Conservation (phyloP, 2,329 filamentous ascomycete species). For the Dothideomycetes sp. region DNA sequence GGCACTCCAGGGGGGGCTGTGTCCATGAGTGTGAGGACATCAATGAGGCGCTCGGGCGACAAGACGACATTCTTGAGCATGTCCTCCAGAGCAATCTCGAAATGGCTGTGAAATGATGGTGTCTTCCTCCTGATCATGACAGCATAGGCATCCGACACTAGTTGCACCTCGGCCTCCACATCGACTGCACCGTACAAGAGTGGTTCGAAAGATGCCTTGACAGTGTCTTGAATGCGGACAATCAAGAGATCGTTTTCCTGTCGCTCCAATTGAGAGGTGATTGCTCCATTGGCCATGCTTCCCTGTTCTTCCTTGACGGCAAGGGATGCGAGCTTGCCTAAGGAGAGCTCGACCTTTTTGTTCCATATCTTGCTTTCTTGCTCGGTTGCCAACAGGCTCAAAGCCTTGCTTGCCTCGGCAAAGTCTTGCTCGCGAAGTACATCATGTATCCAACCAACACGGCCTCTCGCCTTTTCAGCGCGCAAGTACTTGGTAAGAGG, state of each 20-base stretch:
- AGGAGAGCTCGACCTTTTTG: constrained; percentile 83
- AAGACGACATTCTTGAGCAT: constrained; percentile 64
- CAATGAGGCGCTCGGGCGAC: constrained; percentile 47
- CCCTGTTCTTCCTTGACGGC: constrained; percentile 41
- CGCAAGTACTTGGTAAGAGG: constrained; percentile 72
- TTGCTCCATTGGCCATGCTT: constrained; percentile 1
- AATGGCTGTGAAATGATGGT: constrained; percentile 57
- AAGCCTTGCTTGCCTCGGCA: constrained; percentile 56
- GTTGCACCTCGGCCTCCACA: constrained; percentile 61
- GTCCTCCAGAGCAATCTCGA: constrained; percentile 58
- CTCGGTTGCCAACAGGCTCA: constrained; percentile 58
- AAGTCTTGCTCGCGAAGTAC: constrained; percentile 67
- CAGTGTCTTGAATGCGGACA: constrained; percentile 66
- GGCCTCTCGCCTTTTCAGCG: constrained; percentile 58
- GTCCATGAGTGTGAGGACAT: constrained; percentile 70
- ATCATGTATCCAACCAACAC: constrained; percentile 92
- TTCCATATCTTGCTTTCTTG: constrained; percentile 77
- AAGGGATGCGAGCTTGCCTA: constrained; percentile 67
- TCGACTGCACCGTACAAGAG: constrained; percentile 66
- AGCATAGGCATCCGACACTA: constrained; percentile 36
- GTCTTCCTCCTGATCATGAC: constrained; percentile 29
- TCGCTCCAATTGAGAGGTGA: constrained; percentile 3
- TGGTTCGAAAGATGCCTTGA: constrained; percentile 61
- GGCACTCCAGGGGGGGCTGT: constrained; percentile 31
- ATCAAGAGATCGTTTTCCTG: constrained; percentile 51